Evolutionary conservation across 225 moss, liverwort and hornwort genomes (phyloP).

Genomic region (Antitrichia curtipendula): DNA sequence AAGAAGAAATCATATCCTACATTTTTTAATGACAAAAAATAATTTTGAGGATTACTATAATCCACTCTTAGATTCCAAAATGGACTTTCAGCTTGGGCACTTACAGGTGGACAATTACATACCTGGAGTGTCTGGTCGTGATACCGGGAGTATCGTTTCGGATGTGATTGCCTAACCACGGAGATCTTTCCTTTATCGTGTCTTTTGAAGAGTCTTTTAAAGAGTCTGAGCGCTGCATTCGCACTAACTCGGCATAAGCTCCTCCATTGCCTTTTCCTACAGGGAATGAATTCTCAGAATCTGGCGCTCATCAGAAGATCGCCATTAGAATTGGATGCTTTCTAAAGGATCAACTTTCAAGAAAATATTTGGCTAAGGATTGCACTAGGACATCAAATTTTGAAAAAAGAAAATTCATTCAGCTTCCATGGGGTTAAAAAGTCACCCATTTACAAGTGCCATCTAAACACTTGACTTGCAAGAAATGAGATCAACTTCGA

Average conservation of each 20-base stretch:
- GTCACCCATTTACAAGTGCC: not conserved
- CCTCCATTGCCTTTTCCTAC: slow-evolving; percentile 27
- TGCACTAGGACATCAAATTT: not conserved
- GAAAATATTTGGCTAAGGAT: not conserved
- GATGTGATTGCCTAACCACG: slow-evolving; percentile 1
- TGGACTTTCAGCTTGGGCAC: not conserved
- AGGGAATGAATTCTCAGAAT: not conserved
- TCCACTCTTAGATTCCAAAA: not conserved
- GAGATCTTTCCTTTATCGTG: not conserved
- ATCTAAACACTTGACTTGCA: not conserved
- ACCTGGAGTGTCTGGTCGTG: slow-evolving; percentile 41
- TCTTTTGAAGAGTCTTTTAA: not conserved
- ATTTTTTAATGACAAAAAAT: not conserved
- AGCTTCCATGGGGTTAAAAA: not conserved
- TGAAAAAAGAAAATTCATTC: not conserved
- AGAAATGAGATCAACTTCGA: not conserved
- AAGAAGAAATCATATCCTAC: not conserved
- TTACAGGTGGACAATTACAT: not conserved
- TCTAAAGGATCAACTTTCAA: not conserved
- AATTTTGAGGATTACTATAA: not conserved
- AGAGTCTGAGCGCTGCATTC: slow-evolving; percentile 17
- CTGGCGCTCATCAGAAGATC: not conserved
- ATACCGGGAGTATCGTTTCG: slow-evolving; percentile 6
- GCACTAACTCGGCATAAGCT: slow-evolving; percentile 27
- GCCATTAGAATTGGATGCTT: not conserved